phyloP scores from a whole-genome alignment of 495 filamentous ascomycete genomes.

The Geoglossum glabrum region DNA sequence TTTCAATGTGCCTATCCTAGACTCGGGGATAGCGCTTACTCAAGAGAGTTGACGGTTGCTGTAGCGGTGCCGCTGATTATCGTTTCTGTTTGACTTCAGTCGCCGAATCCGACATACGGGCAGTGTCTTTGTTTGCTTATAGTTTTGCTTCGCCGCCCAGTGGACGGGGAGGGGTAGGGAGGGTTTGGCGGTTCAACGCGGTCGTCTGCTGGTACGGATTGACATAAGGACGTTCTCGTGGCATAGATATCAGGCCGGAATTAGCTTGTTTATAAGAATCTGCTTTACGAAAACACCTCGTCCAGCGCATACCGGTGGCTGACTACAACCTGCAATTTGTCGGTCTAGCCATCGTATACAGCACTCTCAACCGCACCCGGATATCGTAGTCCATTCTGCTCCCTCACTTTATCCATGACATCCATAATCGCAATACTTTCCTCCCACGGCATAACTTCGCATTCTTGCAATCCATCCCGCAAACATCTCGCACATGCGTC shows the following conservation, averaged over 20 bases:
- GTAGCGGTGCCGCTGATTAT: not conserved
- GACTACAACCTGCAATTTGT: not conserved
- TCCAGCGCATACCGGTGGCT: no score
- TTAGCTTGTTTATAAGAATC: not conserved
- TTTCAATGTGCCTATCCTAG: no score
- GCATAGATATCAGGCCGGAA: no score
- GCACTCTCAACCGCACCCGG: conserved; percentile 64
- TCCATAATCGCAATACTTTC: conserved; percentile 90
- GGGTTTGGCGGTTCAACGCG: not conserved
- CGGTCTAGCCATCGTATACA: conserved; percentile 6
- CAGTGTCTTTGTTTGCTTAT: not conserved
- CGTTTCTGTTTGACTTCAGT: not conserved
- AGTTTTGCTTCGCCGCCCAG: not conserved
- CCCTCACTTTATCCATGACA: conserved; percentile 75
- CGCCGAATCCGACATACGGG: not conserved
- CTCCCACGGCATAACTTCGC: conserved; percentile 47
- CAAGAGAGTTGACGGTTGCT: no score
- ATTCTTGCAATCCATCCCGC: conserved; percentile 71
- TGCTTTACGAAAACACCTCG: no score
- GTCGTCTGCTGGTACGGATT: not conserved
- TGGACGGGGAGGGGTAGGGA: not conserved
- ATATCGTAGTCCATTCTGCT: conserved; percentile 57
- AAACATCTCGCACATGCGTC: conserved; percentile 75
- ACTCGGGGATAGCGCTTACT: no score
- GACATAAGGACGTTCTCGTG: not conserved